A percentile compares a stretch with the other conserved stretches of the same genome.
Conservation (phyloP, 108 stramenopile genomes). For the Nitzschia sp. region DNA sequence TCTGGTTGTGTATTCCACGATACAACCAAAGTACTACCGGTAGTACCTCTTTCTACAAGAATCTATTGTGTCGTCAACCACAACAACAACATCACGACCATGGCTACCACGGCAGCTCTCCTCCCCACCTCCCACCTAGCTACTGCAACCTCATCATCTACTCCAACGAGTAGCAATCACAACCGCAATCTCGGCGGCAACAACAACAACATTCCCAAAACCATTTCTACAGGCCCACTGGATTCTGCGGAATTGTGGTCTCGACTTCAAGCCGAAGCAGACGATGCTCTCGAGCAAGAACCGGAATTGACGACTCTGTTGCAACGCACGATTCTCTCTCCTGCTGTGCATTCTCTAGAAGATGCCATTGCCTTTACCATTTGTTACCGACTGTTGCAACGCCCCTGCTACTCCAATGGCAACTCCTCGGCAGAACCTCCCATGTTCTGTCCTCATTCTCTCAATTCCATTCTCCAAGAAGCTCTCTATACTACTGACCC, state of each 20-base stretch:
- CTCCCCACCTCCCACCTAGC: too few relatives aligned
- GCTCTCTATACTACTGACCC: slow-evolving; percentile 25
- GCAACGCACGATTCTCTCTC: slow-evolving; percentile 32
- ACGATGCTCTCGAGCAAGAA: slow-evolving; percentile 29
- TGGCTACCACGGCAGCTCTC: too few relatives aligned
- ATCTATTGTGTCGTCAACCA: too few relatives aligned
- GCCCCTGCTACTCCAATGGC: not conserved
- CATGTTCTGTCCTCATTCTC: slow-evolving; percentile 47
- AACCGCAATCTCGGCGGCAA: not conserved
- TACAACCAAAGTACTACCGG: too few relatives aligned
- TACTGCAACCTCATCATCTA: too few relatives aligned
- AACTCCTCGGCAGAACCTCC: not conserved
- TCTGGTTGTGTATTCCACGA: too few relatives aligned
- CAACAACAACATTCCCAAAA: not conserved
- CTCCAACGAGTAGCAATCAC: not conserved
- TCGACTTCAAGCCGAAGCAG: slow-evolving; percentile 25
- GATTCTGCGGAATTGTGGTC: not conserved
- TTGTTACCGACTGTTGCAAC: slow-evolving; percentile 32
- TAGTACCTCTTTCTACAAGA: too few relatives aligned
- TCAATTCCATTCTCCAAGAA: slow-evolving; percentile 36
- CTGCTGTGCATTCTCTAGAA: slow-evolving; percentile 33
- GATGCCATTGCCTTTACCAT: slow-evolving; percentile 43
- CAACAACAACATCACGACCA: too few relatives aligned
- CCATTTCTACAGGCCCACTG: not conserved
- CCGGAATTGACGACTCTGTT: slow-evolving; percentile 41